phyloP scores from a whole-genome alignment of 2,329 filamentous ascomycete species.

The Macroventuria anomochaeta region DNA sequence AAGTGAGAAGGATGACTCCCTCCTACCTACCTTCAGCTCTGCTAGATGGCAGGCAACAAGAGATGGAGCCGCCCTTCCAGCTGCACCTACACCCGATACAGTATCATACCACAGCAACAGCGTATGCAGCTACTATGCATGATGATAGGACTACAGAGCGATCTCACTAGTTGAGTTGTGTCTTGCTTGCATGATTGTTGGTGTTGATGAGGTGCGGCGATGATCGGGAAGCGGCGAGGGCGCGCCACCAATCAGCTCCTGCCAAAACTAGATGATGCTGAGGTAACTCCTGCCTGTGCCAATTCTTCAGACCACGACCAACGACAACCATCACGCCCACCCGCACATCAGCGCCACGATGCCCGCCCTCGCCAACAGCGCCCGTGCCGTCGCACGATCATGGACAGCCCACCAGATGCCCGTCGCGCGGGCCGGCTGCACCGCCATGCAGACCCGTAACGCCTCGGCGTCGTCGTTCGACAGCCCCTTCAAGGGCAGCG shows the following conservation, averaged over 20 bases:
- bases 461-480: conserved; percentile 55
- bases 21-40: neutral
- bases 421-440: conserved; percentile 54
- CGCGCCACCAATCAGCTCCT: conserved; percentile 10
- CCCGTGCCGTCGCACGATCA: conserved; percentile 56
- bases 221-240: too few species aligned
- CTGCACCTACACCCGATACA: neutral
- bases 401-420: conserved; percentile 56
- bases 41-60: neutral
- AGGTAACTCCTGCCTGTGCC: conserved; percentile 12
- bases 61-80: neutral
- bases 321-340: conserved; percentile 26
- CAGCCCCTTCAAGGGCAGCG: conserved; percentile 62
- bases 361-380: conserved; percentile 57
- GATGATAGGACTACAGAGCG: too few species aligned
- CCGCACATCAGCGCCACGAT: conserved; percentile 50
- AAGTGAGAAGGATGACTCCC: neutral
- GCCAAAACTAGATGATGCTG: conserved; percentile 1
- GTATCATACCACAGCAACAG: too few species aligned
- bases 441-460: conserved; percentile 54
- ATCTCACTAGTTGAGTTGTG: neutral
- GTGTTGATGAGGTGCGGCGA: conserved; percentile 3
- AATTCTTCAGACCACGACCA: conserved; percentile 38
- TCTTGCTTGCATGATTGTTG: neutral
- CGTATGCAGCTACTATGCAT: too few species aligned